These are phyloP conservation scores for Ceratocystis cacaofunesta DNA, from an alignment of 2,329 filamentous ascomycete genomes.

Conservation along the genomic window DNA sequence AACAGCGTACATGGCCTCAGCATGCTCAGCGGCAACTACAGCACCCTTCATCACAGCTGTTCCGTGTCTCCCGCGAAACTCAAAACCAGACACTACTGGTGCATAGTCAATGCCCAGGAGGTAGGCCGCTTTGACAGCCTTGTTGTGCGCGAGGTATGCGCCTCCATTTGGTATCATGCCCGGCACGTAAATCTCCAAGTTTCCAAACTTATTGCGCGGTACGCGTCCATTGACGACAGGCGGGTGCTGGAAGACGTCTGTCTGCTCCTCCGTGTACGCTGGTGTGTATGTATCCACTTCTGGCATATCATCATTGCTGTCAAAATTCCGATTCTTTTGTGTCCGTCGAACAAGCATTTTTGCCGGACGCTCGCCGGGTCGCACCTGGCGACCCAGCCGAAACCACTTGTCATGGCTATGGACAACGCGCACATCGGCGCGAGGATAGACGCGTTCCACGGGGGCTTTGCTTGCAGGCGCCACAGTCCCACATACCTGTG, in stretches of 20 bases:
- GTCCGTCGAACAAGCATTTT: slow-evolving; percentile 44
- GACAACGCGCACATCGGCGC: slow-evolving; percentile 64
- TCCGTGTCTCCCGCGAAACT: slow-evolving; percentile 71
- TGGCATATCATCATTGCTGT: slow-evolving; percentile 23
- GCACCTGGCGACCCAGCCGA: slow-evolving; percentile 66
- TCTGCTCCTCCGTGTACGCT: slow-evolving; percentile 48
- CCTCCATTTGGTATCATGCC: slow-evolving; percentile 81
- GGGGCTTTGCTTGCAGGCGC: slow-evolving; percentile 46
- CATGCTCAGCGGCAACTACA: slow-evolving; percentile 57
- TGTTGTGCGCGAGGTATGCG: slow-evolving; percentile 47
- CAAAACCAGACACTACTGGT: slow-evolving; percentile 78
- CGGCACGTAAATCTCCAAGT: slow-evolving; percentile 83
- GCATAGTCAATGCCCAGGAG: slow-evolving; percentile 72
- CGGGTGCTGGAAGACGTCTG: slow-evolving; percentile 59
- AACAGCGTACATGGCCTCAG: slow-evolving; percentile 56
- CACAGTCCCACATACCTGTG: slow-evolving; percentile 61
- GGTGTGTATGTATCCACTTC: slow-evolving; percentile 36
- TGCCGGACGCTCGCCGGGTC: slow-evolving; percentile 60
- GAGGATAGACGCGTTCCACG: slow-evolving; percentile 67
- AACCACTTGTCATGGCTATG: slow-evolving; percentile 83
- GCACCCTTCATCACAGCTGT: slow-evolving; percentile 69
- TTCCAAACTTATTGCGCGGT: slow-evolving; percentile 85
- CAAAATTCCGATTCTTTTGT: slow-evolving; percentile 18
- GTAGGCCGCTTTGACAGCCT: slow-evolving; percentile 56
- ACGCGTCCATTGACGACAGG: slow-evolving; percentile 60